Evolutionary conservation across 306 rosid genomes (phyloP).

Genomic region (Cajanus cajan): DNA sequence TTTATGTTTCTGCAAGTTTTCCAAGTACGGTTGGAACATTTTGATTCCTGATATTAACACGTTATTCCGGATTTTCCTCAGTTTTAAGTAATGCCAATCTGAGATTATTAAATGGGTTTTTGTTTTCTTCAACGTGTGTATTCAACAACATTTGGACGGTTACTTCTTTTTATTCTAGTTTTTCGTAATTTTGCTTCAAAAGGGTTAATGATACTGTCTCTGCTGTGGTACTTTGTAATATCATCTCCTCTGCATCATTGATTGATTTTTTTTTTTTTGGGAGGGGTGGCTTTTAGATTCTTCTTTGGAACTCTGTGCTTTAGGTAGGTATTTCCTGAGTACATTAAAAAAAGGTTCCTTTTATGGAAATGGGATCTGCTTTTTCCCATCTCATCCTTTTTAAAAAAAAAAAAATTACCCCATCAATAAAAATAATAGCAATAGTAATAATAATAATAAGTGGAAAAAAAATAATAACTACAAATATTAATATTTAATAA

Average conservation of each 20-base stretch:
- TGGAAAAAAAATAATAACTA: not conserved
- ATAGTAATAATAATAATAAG: not conserved
- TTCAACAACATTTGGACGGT: constrained; percentile 20
- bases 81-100: constrained; percentile 30
- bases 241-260: constrained; percentile 81
- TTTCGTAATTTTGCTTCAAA: constrained; percentile 46
- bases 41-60: constrained; percentile 34
- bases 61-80: constrained; percentile 27
- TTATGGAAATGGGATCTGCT: constrained; percentile 88
- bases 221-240: constrained; percentile 55
- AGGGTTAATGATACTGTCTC: constrained; percentile 63
- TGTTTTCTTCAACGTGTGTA: constrained; percentile 16
- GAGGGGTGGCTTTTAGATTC: constrained; percentile 46
- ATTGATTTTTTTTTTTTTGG: constrained; percentile 25
- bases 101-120: constrained; percentile 26
- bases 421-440: constrained; percentile 4
- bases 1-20: constrained; percentile 41
- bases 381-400: constrained; percentile 60
- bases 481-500: not conserved
- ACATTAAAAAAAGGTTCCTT: constrained; percentile 72
- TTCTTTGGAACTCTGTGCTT: constrained; percentile 83
- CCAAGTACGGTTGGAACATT: constrained; percentile 30
- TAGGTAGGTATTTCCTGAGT: constrained; percentile 79
- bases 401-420: not conserved
- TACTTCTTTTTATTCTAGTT: constrained; percentile 3